Evolutionary conservation across 805 yeast genomes (phyloP).

Genomic region (Starmerella stellata): DNA sequence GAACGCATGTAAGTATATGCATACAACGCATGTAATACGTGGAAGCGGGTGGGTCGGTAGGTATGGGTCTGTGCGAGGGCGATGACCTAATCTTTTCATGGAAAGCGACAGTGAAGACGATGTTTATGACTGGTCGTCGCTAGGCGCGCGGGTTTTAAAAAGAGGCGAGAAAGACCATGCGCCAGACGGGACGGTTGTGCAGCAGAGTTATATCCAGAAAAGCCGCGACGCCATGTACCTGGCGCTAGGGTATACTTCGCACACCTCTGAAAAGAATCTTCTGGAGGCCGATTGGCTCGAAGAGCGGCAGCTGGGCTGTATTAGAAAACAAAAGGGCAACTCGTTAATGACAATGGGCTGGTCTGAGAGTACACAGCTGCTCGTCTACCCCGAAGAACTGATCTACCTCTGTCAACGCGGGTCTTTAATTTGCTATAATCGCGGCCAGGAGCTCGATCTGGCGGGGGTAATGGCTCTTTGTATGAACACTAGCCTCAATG

Average conservation of each 20-base stretch:
- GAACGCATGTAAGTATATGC: too few species aligned
- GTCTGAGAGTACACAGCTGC: constrained; percentile 33
- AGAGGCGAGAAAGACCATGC: constrained; percentile 76
- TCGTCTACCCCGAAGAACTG: constrained; percentile 48
- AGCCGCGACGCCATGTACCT: constrained; percentile 56
- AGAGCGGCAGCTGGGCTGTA: constrained; percentile 23
- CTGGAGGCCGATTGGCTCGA: constrained; percentile 35
- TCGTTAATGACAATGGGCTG: constrained; percentile 57
- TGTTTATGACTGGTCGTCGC: constrained; percentile 26
- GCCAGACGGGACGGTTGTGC: constrained; percentile 54
- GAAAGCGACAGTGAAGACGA: constrained; percentile 22
- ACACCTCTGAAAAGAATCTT: constrained; percentile 28
- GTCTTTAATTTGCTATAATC: constrained; percentile 29
- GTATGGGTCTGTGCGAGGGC: too few species aligned
- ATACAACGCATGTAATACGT: too few species aligned
- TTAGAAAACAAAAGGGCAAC: constrained; percentile 46
- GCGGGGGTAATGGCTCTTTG: constrained; percentile 45
- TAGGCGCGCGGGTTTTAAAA: constrained; percentile 23
- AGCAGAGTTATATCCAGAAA: constrained; percentile 30
- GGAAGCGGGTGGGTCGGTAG: too few species aligned
- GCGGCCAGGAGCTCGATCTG: constrained; percentile 33
- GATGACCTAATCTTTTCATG: too few species aligned
- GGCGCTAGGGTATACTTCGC: constrained; percentile 32
- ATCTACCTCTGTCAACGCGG: constrained; percentile 74
- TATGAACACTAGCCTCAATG: constrained; percentile 11